Percentiles rank a stretch among this genome's conserved stretches.
These are phyloP conservation scores for Arthroderma uncinatum DNA, from an alignment of 2,329 filamentous ascomycete genomes.

Conservation along the genomic window DNA sequence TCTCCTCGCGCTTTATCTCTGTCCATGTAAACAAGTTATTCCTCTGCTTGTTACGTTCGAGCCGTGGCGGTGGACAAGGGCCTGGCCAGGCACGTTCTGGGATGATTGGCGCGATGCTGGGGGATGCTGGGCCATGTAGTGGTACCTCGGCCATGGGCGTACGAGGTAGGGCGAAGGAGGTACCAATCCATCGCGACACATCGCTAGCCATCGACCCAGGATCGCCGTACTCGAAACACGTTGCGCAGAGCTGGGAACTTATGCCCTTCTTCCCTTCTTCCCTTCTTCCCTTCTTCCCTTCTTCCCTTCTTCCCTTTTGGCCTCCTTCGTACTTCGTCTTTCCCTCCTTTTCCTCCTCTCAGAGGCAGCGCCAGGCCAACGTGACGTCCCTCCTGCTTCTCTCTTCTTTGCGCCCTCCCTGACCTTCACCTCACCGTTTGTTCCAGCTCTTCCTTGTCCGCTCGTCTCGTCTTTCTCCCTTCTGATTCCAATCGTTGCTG, in stretches of 20 bases:
- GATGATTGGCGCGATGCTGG: constrained; percentile 7
- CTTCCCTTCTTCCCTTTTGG: background rate
- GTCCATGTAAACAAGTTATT: too few relatives aligned
- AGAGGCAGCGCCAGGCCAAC: background rate
- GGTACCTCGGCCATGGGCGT: background rate
- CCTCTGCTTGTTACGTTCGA: too few relatives aligned
- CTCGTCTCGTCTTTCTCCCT: background rate
- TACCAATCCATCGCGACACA: background rate
- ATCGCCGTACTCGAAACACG: constrained; percentile 4
- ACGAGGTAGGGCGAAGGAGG: background rate
- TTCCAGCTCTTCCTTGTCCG: background rate
- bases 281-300: background rate
- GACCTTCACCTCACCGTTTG: background rate
- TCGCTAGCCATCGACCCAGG: background rate
- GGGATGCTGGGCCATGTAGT: background rate
- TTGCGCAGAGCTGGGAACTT: background rate
- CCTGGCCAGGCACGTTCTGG: constrained; percentile 5
- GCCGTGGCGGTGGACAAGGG: background rate
- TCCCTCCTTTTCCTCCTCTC: background rate
- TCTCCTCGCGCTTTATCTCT: too few relatives aligned
- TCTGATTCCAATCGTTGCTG: background rate
- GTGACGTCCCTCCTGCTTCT: background rate
- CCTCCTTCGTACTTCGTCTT: background rate
- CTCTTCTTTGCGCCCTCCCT: background rate
- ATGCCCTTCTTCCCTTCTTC: background rate